Base-by-base conservation (phyloP, 169 alveolate species). In the Plasmodium coatneyi region DNA sequence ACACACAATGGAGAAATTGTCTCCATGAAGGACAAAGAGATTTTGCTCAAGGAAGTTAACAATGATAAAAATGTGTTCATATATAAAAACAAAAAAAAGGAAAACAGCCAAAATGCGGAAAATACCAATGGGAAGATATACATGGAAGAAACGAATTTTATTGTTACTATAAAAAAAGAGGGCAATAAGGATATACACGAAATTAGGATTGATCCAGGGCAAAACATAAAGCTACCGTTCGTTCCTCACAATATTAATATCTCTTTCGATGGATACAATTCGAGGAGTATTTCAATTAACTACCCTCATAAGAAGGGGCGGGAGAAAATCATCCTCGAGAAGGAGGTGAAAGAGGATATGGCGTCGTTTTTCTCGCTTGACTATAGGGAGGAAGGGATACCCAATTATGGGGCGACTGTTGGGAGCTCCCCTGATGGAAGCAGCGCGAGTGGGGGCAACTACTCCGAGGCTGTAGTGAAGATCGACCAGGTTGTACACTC, bases 221-320 rank as follows among this genome's bases (percentile, higher is more conserved):
- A 89, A 80, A 89, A 84, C 56, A 89, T 89, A 28, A 89, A 80
- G 46, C 72, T 89, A 10, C 94, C 94, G 4, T 89, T 89, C 74
- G 22, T 72, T 22, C 94, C 90, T 22, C 36, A 25, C 54, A 89
- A 60, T 56, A 49, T 80, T 14, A 89, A 36, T 32, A 89, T 89
- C 10, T 89, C 91, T 3, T 89, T 89, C 79, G 94, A 89, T 71
- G 94, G 94, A 6, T 89, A 89, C 54, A 46, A 89, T 66, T 89
- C 94, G 14, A 34, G 56, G 32, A 79, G 49, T 80, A 89, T 89
- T 14, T 80, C 78, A 25, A 89, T 89, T 52, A 89, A 78, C 71
- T 89, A 89, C 36, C 94, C 94, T 25, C 89, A 89, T 79, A 89
- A 89, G 71, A 89, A 89, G 49, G 94, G 94, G 3, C 66, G 94